A percentile compares a stretch with the other conserved stretches of the same genome.
phyloP scores from a whole-genome alignment of 2,329 filamentous ascomycete genomes.

The Fusarium bactridioides region DNA sequence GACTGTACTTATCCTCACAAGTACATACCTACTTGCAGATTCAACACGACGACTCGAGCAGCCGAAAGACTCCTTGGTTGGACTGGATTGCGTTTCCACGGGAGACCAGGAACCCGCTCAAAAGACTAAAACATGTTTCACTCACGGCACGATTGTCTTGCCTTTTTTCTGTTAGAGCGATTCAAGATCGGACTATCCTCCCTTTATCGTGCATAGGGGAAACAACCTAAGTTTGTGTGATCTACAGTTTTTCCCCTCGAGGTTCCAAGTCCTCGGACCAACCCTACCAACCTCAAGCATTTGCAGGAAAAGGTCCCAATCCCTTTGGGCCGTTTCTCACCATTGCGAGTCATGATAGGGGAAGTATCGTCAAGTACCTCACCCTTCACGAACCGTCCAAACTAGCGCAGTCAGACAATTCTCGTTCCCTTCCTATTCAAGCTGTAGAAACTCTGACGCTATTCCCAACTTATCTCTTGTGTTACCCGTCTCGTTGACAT shows the following conservation, averaged over 20 bases:
- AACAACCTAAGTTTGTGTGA: neutral
- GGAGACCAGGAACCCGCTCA: slow-evolving; percentile 5
- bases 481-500: slow-evolving; percentile 20
- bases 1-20: neutral
- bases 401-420: neutral
- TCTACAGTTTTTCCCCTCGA: neutral
- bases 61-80: neutral
- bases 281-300: neutral
- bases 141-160: slow-evolving; percentile 12
- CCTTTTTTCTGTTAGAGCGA: neutral
- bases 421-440: neutral
- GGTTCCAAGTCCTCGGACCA: neutral
- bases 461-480: slow-evolving; percentile 14
- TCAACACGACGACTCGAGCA: neutral
- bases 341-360: slow-evolving; percentile 10
- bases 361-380: slow-evolving; percentile 9
- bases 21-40: neutral
- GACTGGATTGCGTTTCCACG: slow-evolving; percentile 25
- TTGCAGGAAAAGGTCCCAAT: neutral
- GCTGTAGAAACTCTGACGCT: slow-evolving; percentile 2
- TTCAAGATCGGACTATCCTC: slow-evolving; percentile 13
- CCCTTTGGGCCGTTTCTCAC: neutral
- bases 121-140: slow-evolving; percentile 22
- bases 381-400: neutral
- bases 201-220: slow-evolving; percentile 1